Conservation (phyloP, 352 stramenopile genomes). For the Globisporangium carolinianum region DNA sequence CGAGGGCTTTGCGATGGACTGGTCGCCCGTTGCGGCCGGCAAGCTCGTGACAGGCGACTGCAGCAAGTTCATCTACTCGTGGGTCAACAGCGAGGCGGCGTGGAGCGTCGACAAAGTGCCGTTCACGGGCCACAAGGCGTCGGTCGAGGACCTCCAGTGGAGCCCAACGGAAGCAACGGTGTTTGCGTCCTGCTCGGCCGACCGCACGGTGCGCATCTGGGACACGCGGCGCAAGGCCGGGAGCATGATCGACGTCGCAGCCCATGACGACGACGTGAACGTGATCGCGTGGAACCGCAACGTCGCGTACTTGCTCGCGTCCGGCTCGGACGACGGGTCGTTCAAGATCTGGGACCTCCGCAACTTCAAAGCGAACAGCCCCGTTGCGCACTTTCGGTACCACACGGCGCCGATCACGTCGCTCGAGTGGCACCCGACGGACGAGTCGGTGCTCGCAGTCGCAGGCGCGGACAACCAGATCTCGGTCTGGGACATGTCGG, state of each 20-base stretch:
- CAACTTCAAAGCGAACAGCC: slow-evolving; percentile 86
- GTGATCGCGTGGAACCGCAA: slow-evolving; percentile 98
- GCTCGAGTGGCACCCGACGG: slow-evolving; percentile 98
- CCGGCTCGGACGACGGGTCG: slow-evolving; percentile 95
- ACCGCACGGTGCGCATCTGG: slow-evolving; percentile 95
- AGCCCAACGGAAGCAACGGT: slow-evolving; percentile 95
- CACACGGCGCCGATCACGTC: slow-evolving; percentile 96
- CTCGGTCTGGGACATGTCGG: slow-evolving; percentile 98
- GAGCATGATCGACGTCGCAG: slow-evolving; percentile 92
- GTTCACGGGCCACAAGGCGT: slow-evolving; percentile 88
- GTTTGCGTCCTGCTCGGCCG: slow-evolving; percentile 93
- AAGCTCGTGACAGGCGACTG: slow-evolving; percentile 95
- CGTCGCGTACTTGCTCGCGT: slow-evolving; percentile 96
- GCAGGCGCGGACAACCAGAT: slow-evolving; percentile 94
- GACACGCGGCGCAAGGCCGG: slow-evolving; percentile 92
- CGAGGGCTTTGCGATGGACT: slow-evolving; percentile 99
- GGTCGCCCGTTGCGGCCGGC: slow-evolving; percentile 87
- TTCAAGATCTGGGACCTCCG: slow-evolving; percentile 97
- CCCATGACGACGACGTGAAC: slow-evolving; percentile 97
- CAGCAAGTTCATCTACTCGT: slow-evolving; percentile 95
- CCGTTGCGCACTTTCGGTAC: slow-evolving; percentile 93
- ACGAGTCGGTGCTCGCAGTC: slow-evolving; percentile 97
- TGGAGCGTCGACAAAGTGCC: slow-evolving; percentile 88
- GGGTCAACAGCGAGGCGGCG: slow-evolving; percentile 63
- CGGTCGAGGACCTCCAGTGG: slow-evolving; percentile 98